Conservation (phyloP, 768 basidiomycete genomes). For the Lepiota subincarnata region DNA sequence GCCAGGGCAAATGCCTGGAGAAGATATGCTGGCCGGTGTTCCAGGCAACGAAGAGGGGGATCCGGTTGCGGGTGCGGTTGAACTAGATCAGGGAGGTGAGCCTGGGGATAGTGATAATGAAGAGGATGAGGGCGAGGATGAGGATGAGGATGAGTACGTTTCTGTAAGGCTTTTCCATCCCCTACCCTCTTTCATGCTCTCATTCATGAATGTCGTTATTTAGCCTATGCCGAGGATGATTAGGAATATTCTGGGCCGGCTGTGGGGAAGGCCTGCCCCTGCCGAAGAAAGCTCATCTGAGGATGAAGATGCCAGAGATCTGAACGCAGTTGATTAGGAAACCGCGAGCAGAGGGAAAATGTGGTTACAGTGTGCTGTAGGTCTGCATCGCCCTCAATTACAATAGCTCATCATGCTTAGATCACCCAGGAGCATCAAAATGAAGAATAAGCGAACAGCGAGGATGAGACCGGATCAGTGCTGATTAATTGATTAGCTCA, state of each 20-base stretch:
- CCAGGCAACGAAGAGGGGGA: slow-evolving; percentile 13
- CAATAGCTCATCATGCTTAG: no score
- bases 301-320: slow-evolving; percentile 19
- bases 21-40: slow-evolving; percentile 17
- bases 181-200: neutral
- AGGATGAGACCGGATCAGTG: no score
- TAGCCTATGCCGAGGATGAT: slow-evolving; percentile 61
- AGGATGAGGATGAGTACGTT: slow-evolving; percentile 38
- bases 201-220: neutral
- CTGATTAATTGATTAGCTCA: no score
- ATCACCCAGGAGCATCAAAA: no score
- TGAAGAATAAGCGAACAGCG: no score
- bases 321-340: slow-evolving; percentile 10
- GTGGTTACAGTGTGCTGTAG: no score
- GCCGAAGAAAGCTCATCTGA: slow-evolving; percentile 36
- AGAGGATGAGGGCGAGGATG: slow-evolving; percentile 27
- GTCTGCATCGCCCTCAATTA: no score
- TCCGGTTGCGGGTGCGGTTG: slow-evolving; percentile 4
- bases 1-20: slow-evolving; percentile 39
- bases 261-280: slow-evolving; percentile 43
- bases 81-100: slow-evolving; percentile 21
- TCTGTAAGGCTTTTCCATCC: slow-evolving; percentile 36
- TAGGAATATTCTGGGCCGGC: slow-evolving; percentile 52
- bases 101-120: slow-evolving; percentile 16
- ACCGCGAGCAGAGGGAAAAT: no score